phyloP scores from a whole-genome alignment of 495 filamentous ascomycete species.

The Tuber brumale region DNA sequence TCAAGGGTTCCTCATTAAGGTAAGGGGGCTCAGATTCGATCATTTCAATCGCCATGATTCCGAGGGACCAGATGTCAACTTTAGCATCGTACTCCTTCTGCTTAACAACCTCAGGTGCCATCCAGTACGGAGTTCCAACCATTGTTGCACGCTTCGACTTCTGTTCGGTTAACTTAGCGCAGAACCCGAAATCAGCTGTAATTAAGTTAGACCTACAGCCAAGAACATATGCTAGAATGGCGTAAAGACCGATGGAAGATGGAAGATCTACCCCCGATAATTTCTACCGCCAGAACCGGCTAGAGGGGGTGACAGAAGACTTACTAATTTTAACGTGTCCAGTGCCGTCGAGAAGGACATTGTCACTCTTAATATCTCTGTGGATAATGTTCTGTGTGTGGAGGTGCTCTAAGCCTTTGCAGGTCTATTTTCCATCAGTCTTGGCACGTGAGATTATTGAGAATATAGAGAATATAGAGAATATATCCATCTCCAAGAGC shows the following conservation, averaged over 20 bases:
- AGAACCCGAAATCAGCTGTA: conserved; percentile 95
- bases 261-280: not conserved
- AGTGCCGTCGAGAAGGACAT: conserved; percentile 85
- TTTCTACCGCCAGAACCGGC: not conserved
- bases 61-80: conserved; percentile 97
- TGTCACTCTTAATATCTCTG: conserved; percentile 98
- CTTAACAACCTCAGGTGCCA: conserved; percentile 98
- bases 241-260: not conserved
- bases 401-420: conserved; percentile 86
- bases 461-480: too few species aligned
- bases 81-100: conserved; percentile 98
- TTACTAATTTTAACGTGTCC: conserved; percentile 97
- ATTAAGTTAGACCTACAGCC: conserved; percentile 22
- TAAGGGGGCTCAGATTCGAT: conserved; percentile 98
- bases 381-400: conserved; percentile 96
- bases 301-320: conserved; percentile 39
- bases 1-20: conserved; percentile 94
- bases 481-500: conserved; percentile 19
- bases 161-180: conserved; percentile 93
- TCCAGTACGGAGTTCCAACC: conserved; percentile 99
- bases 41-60: conserved; percentile 99
- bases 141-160: conserved; percentile 97
- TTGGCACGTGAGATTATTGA: not conserved
- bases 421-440: conserved; percentile 57
- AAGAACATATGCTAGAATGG: conserved; percentile 37